phyloP scores from a whole-genome alignment of 192 early-diverging fungal species.

The Rhizoclosmatium sp. region DNA sequence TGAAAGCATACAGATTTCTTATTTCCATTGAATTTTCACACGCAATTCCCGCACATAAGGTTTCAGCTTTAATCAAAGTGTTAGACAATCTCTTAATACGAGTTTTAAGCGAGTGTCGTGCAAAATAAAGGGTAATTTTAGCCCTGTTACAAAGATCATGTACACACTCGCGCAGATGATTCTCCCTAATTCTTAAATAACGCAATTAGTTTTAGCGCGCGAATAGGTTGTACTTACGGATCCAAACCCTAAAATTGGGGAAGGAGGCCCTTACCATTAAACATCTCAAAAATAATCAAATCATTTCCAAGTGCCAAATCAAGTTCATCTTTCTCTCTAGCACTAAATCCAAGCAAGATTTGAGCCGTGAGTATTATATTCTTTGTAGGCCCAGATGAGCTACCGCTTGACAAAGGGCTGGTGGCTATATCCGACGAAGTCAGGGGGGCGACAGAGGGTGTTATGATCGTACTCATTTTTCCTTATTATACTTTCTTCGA shows the following conservation, averaged over 20 bases:
- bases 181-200: too few species aligned
- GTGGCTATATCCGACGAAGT: not conserved
- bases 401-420: not conserved
- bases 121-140: too few species aligned
- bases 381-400: not conserved
- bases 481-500: not conserved
- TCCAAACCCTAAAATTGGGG: not conserved
- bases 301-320: conserved; percentile 40
- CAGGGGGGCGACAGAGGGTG: not conserved
- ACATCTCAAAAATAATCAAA: conserved; percentile 42
- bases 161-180: too few species aligned
- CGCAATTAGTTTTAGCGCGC: too few species aligned
- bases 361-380: not conserved
- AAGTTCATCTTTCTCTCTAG: conserved; percentile 40
- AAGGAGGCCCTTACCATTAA: conserved; percentile 34
- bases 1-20: too few species aligned
- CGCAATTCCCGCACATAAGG: too few species aligned
- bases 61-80: too few species aligned
- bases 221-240: too few species aligned
- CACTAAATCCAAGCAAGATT: conserved; percentile 14
- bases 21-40: too few species aligned
- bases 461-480: conserved; percentile 11
- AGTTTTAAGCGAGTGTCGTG: too few species aligned
- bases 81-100: too few species aligned
- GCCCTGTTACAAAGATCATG: too few species aligned